Conservation (phyloP, 495 filamentous ascomycete genomes). For the Pseudotulostoma volvatum region DNA sequence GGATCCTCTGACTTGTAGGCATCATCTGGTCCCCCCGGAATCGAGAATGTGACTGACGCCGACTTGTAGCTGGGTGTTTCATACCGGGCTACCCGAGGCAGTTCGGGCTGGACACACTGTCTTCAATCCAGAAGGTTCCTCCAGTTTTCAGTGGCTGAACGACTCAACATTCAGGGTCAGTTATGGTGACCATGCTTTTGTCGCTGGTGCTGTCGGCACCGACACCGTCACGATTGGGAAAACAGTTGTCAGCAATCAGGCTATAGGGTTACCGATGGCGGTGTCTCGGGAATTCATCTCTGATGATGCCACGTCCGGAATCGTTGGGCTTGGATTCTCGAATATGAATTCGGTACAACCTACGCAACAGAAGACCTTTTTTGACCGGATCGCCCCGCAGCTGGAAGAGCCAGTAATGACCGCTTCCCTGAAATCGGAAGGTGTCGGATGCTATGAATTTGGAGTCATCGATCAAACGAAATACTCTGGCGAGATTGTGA, state of each 20-base stretch:
- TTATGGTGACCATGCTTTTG: slow-evolving; percentile 61
- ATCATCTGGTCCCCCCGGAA: no score
- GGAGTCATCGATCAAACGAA: slow-evolving; percentile 50
- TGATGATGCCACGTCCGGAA: slow-evolving; percentile 47
- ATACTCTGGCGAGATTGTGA: slow-evolving; percentile 47
- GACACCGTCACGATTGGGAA: slow-evolving; percentile 64
- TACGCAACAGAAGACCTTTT: slow-evolving; percentile 57
- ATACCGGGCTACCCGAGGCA: slow-evolving; percentile 35
- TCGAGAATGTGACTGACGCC: no score
- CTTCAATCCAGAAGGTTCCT: slow-evolving; percentile 46
- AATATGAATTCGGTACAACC: slow-evolving; percentile 58
- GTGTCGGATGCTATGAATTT: slow-evolving; percentile 59
- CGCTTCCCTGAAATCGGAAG: slow-evolving; percentile 43
- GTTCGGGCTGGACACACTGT: slow-evolving; percentile 35
- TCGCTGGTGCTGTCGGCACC: slow-evolving; percentile 48
- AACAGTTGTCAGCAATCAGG: slow-evolving; percentile 46
- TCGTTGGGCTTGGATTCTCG: slow-evolving; percentile 64
- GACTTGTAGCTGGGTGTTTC: slow-evolving; percentile 54
- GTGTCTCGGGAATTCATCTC: slow-evolving; percentile 48
- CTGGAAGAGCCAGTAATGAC: slow-evolving; percentile 59
- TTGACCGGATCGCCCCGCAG: slow-evolving; percentile 50
- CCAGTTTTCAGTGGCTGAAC: slow-evolving; percentile 30
- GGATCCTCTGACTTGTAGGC: slow-evolving; percentile 70
- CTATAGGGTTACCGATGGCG: slow-evolving; percentile 50
- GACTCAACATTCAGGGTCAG: slow-evolving; percentile 44